Base-by-base conservation (phyloP, 495 filamentous ascomycete genomes). In the Penicillium roqueforti region DNA sequence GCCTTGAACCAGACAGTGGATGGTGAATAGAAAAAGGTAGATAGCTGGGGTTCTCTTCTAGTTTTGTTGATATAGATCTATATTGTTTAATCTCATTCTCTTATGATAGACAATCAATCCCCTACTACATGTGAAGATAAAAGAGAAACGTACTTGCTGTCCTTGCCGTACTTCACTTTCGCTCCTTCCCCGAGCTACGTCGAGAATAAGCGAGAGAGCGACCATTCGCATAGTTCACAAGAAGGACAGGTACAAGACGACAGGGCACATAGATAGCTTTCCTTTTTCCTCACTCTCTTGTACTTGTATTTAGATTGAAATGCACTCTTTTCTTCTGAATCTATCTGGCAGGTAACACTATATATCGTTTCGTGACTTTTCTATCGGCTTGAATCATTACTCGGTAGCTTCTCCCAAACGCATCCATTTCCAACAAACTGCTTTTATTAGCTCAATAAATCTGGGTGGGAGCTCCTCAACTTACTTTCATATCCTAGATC, bases 1-100 rank as follows among this genome's bases (percentile, higher is more conserved):
- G 76, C 53, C 26, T 40, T 59, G 50, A 52, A 55, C 31, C 59
- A 61, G 29, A 53, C 54, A 6, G 48, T 60, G 1, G 58, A 48
- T 48, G 31, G 31, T 25, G 13, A 1, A 48, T 37, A 6, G 25
- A 45, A 29, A 26, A n/a, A 45, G 4, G 8, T 14, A 19, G 6
- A 53, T 18, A 44, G 38, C 32, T 52, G 8, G 4, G 6, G 18
- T 45, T 16, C 7, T 20, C 11, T 5, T 20, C 16, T 22, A 1
- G 11, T 22, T 44, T 44, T 23, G 10, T 16, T 9, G n/a, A 23
- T 6, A 48, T 23, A 25, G 31, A 34, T 6, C 4, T 36, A 36
- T 34, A 36, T 34, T 22, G 34, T 36, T n/a, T 36, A 48, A 34
- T 22, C 22, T 22, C 19, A 16, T 48, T 45, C 6, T 36, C 16